A percentile compares a stretch with the other conserved stretches of the same genome.
These are phyloP conservation scores for Zasmidium angulare DNA, from an alignment of 2,329 filamentous ascomycete genomes.

Conservation along the genomic window DNA sequence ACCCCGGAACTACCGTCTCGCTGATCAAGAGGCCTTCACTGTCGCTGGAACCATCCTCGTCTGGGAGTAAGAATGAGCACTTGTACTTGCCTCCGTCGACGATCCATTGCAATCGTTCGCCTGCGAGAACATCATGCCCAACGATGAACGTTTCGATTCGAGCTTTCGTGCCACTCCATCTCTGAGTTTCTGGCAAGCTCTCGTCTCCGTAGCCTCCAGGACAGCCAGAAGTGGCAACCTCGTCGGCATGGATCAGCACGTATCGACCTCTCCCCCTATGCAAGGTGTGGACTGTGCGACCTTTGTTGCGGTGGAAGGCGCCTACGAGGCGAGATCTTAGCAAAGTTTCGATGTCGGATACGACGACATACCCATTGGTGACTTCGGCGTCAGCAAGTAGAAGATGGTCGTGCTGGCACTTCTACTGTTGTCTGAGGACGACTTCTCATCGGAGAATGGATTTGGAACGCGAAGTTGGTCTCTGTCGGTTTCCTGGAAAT, in stretches of 20 bases:
- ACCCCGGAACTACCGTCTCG: constrained; percentile 68
- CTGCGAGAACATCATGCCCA: constrained; percentile 55
- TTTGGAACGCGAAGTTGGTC: constrained; percentile 54
- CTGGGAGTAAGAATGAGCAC: constrained; percentile 59
- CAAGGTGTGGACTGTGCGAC: constrained; percentile 57
- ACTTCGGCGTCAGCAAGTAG: constrained; percentile 61
- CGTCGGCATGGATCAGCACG: constrained; percentile 62
- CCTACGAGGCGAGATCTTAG: background rate
- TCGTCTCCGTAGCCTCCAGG: constrained; percentile 45
- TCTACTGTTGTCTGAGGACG: constrained; percentile 41
- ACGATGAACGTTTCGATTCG: constrained; percentile 65
- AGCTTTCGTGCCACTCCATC: constrained; percentile 39
- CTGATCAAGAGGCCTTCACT: constrained; percentile 61
- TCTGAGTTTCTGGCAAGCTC: constrained; percentile 52
- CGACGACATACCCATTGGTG: constrained; percentile 59
- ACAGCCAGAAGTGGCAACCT: constrained; percentile 30
- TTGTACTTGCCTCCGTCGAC: constrained; percentile 70
- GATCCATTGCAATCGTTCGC: constrained; percentile 67
- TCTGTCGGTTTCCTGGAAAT: constrained; percentile 55
- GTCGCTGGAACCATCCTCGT: constrained; percentile 37
- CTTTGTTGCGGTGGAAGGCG: constrained; percentile 4
- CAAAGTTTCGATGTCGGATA: constrained; percentile 55
- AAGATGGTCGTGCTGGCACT: constrained; percentile 62
- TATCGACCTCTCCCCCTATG: constrained; percentile 64
- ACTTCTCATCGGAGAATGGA: constrained; percentile 47